phyloP scores from a whole-genome alignment of 169 alveolate genomes.

The Plasmodium vinckei region DNA sequence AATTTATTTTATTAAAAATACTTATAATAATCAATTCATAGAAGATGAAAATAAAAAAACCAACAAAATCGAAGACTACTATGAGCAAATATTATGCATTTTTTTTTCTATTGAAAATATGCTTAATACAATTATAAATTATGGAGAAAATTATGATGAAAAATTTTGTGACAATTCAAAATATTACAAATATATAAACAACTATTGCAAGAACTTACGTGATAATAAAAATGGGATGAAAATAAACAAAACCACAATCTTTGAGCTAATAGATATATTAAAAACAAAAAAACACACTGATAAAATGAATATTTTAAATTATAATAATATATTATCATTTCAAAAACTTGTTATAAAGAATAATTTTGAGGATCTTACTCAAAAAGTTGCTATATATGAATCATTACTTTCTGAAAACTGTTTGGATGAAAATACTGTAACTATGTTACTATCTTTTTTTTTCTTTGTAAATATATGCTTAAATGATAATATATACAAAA shows the following conservation, averaged over 20 bases:
- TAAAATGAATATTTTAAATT: neutral
- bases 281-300: neutral
- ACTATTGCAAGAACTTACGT: neutral
- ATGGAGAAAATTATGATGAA: constrained; percentile 16
- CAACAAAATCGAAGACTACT: neutral
- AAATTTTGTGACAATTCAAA: constrained; percentile 3
- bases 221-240: neutral
- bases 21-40: neutral
- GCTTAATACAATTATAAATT: constrained; percentile 15
- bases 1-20: constrained; percentile 9
- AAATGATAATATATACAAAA: constrained; percentile 55
- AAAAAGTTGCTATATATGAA: constrained; percentile 4
- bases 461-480: constrained; percentile 49
- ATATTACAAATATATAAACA: constrained; percentile 21
- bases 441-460: constrained; percentile 18
- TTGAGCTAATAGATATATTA: constrained; percentile 12
- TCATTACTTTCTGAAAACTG: neutral
- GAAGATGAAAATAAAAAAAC: neutral
- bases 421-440: constrained; percentile 12
- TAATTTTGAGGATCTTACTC: neutral
- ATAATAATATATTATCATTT: constrained; percentile 6
- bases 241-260: neutral
- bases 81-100: neutral
- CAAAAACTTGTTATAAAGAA: neutral
- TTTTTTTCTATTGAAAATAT: constrained; percentile 10